Percentiles rank a stretch among this genome's conserved stretches.
phyloP scores from a whole-genome alignment of 2,329 filamentous ascomycete genomes.

The Exserohilum rostratum region DNA sequence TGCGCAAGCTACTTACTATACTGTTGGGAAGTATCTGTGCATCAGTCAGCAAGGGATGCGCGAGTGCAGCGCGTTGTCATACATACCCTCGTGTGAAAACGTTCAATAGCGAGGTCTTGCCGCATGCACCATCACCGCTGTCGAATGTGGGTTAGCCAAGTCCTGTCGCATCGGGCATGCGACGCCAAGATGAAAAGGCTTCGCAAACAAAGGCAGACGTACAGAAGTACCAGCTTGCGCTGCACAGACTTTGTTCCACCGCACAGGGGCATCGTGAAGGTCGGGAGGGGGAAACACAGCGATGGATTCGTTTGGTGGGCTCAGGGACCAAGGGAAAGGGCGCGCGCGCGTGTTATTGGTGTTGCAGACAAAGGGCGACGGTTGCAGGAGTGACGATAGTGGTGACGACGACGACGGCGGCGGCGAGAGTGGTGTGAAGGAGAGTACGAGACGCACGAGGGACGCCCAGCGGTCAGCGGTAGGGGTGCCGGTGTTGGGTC shows the following conservation, averaged over 20 bases:
- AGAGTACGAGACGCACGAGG: conserved; percentile 12
- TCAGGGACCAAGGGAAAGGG: conserved; percentile 24
- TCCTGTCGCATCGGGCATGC: conserved; percentile 24
- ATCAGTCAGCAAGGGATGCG: conserved; percentile 20
- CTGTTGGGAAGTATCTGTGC: conserved; percentile 88
- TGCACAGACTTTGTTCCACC: conserved; percentile 75
- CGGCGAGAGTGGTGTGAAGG: conserved; percentile 9
- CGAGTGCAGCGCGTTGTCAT: conserved; percentile 19
- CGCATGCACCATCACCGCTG: conserved; percentile 93
- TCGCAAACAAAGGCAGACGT: conserved; percentile 49
- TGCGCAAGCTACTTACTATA: conserved; percentile 68
- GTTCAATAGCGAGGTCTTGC: conserved; percentile 95
- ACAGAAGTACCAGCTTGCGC: conserved; percentile 96
- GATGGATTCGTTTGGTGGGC: conserved; percentile 32
- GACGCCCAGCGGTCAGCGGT: conserved; percentile 18
- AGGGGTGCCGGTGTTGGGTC: conserved; percentile 18
- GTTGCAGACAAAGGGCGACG: not conserved
- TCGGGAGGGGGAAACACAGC: conserved; percentile 17
- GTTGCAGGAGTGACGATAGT: conserved; percentile 6
- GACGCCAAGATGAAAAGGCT: conserved; percentile 13
- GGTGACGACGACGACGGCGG: not conserved
- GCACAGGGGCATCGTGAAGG: conserved; percentile 54
- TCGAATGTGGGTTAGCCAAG: conserved; percentile 28
- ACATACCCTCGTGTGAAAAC: conserved; percentile 96
- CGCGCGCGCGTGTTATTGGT: conserved; percentile 29